Conservation (phyloP, 805 yeast genomes). For the Kregervanrija fluxuum region DNA sequence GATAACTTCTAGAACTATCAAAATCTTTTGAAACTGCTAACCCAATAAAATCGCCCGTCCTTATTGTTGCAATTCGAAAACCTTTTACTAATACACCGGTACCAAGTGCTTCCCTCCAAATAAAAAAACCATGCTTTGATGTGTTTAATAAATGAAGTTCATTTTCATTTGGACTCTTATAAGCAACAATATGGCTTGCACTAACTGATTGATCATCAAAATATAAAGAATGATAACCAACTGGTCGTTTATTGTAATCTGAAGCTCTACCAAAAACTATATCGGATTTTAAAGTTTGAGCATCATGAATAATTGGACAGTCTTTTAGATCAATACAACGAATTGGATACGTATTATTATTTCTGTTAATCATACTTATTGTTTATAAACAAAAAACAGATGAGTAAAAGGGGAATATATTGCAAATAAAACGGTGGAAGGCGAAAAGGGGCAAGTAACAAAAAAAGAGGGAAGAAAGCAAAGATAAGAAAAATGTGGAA, state of each 20-base stretch:
- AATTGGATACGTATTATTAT: background rate
- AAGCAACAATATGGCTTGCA: conserved; percentile 15
- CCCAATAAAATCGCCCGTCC: background rate
- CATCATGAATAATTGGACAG: background rate
- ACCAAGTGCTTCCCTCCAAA: background rate
- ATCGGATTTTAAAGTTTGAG: conserved; percentile 1
- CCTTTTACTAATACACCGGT: background rate
- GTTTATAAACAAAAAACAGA: background rate
- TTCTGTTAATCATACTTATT: background rate
- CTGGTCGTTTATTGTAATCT: conserved; percentile 3
- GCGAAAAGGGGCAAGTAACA: too few species aligned
- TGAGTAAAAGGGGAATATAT: background rate
- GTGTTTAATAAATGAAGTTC: conserved; percentile 2
- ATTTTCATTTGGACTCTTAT: background rate
- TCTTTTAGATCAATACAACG: background rate
- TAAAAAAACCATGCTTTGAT: conserved; percentile 8
- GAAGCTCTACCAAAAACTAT: conserved; percentile 22
- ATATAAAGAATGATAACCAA: conserved; percentile 12
- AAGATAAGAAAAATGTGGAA: too few species aligned
- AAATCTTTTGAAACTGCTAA: background rate
- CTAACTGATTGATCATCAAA: conserved; percentile 20
- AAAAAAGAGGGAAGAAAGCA: too few species aligned
- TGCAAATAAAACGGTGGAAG: background rate
- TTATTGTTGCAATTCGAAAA: background rate
- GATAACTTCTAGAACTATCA: background rate